phyloP scores from a whole-genome alignment of 148 eudicot species.

The Persicaria tinctoria region DNA sequence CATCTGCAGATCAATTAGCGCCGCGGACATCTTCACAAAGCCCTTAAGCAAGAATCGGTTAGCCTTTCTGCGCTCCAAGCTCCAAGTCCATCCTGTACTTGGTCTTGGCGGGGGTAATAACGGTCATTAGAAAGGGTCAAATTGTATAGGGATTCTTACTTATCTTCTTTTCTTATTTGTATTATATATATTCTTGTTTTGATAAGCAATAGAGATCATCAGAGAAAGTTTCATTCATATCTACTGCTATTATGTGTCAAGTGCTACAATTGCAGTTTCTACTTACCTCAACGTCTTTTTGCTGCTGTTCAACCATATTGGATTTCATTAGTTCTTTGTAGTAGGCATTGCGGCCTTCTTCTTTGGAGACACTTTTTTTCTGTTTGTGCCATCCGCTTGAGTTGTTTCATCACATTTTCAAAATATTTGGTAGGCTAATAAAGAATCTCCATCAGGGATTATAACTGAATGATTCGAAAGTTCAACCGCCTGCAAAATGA shows the following conservation, averaged over 20 bases:
- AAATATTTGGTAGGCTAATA: slow-evolving; percentile 74
- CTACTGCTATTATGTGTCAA: not conserved
- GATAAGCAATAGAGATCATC: too few species aligned
- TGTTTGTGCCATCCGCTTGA: not conserved
- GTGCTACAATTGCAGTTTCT: not conserved
- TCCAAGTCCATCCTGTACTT: too few species aligned
- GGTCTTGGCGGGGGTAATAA: too few species aligned
- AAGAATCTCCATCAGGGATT: slow-evolving; percentile 81
- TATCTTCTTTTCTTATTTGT: too few species aligned
- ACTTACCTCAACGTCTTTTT: slow-evolving; percentile 49
- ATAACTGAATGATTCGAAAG: slow-evolving; percentile 50
- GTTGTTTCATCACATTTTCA: slow-evolving; percentile 48
- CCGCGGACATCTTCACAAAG: too few species aligned
- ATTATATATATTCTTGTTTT: too few species aligned
- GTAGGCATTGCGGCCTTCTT: slow-evolving; percentile 5
- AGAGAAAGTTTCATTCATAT: too few species aligned
- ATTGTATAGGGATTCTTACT: too few species aligned
- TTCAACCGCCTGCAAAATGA: slow-evolving; percentile 56
- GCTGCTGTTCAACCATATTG: slow-evolving; percentile 30
- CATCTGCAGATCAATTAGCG: too few species aligned
- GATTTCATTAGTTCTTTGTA: not conserved
- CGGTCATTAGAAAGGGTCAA: too few species aligned
- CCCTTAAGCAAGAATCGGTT: too few species aligned
- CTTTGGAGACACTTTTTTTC: not conserved
- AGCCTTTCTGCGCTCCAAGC: too few species aligned